phyloP scores from a whole-genome alignment of 1,284 basidiomycete genomes.

The Xerocomus nothofagi region DNA sequence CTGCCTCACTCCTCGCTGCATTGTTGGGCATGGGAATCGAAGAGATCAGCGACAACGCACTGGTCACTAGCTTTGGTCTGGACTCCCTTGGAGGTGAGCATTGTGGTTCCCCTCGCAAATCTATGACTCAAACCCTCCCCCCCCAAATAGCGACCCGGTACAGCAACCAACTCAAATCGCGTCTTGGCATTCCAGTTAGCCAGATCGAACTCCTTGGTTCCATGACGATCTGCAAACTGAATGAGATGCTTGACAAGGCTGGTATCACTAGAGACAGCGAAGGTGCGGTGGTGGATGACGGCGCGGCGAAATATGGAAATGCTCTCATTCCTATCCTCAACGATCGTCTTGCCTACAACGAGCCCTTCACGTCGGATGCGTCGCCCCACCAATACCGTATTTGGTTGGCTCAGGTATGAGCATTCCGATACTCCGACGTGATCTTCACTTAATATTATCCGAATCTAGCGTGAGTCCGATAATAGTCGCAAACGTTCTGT shows the following conservation, averaged over 20 bases:
- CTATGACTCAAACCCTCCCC: not conserved
- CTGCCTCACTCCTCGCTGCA: constrained; percentile 26
- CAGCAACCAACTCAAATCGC: constrained; percentile 30
- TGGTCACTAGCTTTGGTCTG: constrained; percentile 34
- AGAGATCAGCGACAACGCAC: constrained; percentile 29
- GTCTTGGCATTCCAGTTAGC: constrained; percentile 31
- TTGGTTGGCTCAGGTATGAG: constrained; percentile 31
- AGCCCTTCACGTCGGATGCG: constrained; percentile 31
- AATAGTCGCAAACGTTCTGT: constrained; percentile 21
- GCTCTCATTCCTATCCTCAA: constrained; percentile 31
- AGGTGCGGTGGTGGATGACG: constrained; percentile 19
- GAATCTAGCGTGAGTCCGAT: constrained; percentile 22
- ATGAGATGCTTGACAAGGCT: constrained; percentile 26
- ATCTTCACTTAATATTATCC: not conserved
- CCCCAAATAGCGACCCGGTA: constrained; percentile 32
- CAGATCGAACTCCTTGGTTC: constrained; percentile 34
- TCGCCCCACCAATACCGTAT: constrained; percentile 35
- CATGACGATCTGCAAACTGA: constrained; percentile 27
- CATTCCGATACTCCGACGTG: not conserved
- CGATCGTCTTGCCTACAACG: constrained; percentile 29
- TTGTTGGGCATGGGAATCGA: constrained; percentile 28
- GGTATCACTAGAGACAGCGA: constrained; percentile 6
- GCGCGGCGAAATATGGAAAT: constrained; percentile 30
- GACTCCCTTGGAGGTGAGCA: constrained; percentile 32
- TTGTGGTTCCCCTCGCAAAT: not conserved